Evolutionary conservation across 2,329 filamentous ascomycete species (phyloP), one percentile per base, ranked within the genome.

Genomic region (Colletotrichum noveboracense): DNA sequence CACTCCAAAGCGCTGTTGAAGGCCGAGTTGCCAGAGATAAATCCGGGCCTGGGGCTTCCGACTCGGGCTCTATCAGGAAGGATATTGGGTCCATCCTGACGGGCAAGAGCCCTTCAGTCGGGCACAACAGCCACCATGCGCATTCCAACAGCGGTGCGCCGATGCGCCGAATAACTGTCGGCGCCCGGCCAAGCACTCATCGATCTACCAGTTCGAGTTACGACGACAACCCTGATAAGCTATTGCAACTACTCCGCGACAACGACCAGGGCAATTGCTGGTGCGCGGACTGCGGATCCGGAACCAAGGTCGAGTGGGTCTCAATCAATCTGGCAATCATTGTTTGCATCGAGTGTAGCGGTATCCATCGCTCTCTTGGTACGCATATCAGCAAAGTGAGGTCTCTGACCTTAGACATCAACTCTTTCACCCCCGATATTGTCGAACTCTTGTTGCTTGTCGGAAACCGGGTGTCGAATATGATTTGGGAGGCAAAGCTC

Each of bases 301-400:
- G 94, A 38, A 91, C 93, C 81, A 98, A 98, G 86, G 96, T 98
- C 26, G 97, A 99, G 84, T 99, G 97, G 97, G 97, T 98, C 32
- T 98, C 97, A 0, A 98, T 99, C 85, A 99, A 99, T 81, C 89
- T 99, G 6, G 97, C 95, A 61, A 98, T 99, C 75, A 93, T 99
- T 70, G 90, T 99, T 24, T 99, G 97, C 86, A 98, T 98, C 82
- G 96, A 99, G 84, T 99, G 97, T 86, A 98, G 96, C 82, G 97
- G 97, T 77, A 98, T 99, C 77, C 97, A 99, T 85, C 93, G 97
- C 56, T 98, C 96, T 2, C 90, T 99, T 5, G 97, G 97, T 14
- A 99, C 97, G 3, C 97, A 99, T 84, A 98, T 99, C 82, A 98
- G 96, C 84, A 99, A 99, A 86, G 93, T 99, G 55, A 94, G 97